phyloP scores from a whole-genome alignment of 2,329 filamentous ascomycete species.

The Cercospora zeina region DNA sequence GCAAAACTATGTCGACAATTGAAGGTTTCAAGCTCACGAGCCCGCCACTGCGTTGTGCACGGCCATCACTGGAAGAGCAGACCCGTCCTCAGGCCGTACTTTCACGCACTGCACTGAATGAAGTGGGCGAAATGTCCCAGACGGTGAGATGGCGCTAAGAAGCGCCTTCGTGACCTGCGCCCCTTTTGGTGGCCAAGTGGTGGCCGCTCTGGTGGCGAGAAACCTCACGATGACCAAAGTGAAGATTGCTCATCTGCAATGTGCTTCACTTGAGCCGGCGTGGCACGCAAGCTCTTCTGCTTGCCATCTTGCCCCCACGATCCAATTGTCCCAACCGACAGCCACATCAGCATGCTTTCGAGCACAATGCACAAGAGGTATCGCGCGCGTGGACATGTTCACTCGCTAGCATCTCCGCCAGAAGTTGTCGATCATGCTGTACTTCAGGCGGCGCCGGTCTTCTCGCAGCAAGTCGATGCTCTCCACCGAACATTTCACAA shows the following conservation, averaged over 20 bases:
- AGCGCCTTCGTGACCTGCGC: too few species aligned
- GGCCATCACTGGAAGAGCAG: neutral
- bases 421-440: too few species aligned
- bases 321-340: neutral
- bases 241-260: neutral
- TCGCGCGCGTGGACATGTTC: neutral
- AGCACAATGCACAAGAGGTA: neutral
- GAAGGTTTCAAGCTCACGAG: neutral
- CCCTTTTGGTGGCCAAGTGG: too few species aligned
- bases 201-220: neutral
- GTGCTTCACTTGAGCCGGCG: neutral
- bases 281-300: neutral
- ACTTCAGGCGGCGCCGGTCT: neutral
- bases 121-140: too few species aligned
- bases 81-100: neutral
- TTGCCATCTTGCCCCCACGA: neutral
- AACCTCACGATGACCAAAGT: neutral
- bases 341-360: neutral
- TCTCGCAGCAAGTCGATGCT: neutral
- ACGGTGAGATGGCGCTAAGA: too few species aligned
- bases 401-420: neutral
- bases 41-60: neutral
- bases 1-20: constrained; percentile 9
- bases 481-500: neutral
- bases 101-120: neutral